Conservation (phyloP, 1,284 basidiomycete species). For the Apiotrichum brassicae region DNA sequence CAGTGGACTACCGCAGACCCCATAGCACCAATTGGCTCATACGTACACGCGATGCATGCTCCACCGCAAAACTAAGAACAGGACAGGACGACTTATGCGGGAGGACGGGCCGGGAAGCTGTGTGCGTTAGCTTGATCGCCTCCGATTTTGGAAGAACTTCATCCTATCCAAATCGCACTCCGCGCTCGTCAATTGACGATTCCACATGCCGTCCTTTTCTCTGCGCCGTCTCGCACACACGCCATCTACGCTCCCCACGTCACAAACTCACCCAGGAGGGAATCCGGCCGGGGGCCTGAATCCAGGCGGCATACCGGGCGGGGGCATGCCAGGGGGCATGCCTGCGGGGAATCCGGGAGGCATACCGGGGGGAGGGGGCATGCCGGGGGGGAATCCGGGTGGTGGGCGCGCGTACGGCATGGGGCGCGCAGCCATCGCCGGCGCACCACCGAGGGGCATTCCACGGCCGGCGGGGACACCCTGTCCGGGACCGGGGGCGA, state of each 20-base stretch:
- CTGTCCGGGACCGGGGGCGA: constrained; percentile 72
- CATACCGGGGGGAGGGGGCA: constrained; percentile 49
- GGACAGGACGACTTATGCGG: constrained; percentile 5
- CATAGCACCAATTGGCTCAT: background rate
- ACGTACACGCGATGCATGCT: constrained; percentile 6
- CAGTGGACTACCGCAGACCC: no score
- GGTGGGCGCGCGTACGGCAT: constrained; percentile 64
- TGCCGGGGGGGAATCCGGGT: constrained; percentile 62
- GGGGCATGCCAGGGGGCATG: constrained; percentile 17
- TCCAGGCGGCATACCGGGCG: constrained; percentile 57
- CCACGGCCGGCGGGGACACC: constrained; percentile 95
- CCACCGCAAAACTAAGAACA: constrained; percentile 2
- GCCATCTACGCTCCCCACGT: no score
- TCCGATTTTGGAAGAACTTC: no score
- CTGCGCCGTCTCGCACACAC: no score
- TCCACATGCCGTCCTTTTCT: no score
- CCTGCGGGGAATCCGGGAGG: constrained; percentile 39
- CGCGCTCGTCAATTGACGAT: no score
- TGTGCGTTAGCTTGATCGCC: no score
- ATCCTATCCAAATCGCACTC: no score
- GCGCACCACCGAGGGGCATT: constrained; percentile 78
- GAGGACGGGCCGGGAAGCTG: constrained; percentile 19
- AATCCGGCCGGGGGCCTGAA: constrained; percentile 65
- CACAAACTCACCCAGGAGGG: constrained; percentile 63
- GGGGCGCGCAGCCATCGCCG: constrained; percentile 69